Evolutionary conservation across 2,329 filamentous ascomycete species (phyloP), one percentile per base, ranked within the genome.

Genomic region (Talaromyces sp.): DNA sequence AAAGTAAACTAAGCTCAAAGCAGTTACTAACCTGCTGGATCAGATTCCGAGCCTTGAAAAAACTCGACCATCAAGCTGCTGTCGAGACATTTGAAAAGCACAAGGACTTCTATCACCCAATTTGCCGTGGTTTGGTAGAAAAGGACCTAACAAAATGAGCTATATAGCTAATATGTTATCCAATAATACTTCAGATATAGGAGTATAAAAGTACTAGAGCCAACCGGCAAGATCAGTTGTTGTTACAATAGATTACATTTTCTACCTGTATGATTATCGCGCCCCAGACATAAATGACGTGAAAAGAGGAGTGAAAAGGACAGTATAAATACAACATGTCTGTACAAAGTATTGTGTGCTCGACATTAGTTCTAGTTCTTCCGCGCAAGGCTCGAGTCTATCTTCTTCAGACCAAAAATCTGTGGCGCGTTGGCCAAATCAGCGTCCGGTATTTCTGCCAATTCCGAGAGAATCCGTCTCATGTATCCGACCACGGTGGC

Each of bases 81-180:
- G 76, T 94, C 59, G 81, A 87, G 73, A 96, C 93, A 0, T 97
- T 96, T 77, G 85, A 90, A 78, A 89, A 89, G 83, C 89, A 96
- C 74, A 90, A 85, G 76, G 88, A 92, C 65, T 98, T 98, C 72
- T 99, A 98, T 73, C 94, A 98, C 73, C 95, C 95, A 2, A 97
- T 98, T 68, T 97, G 93, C 74, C 85, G 86, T 64, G 85, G 82
- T 7, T 90, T 96, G 87, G 87, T 96, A 2, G 90, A 92, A 78
- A 97, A 96, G 82, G 90, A 96, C 75, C 76, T 83, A 68, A 81
- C 80, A 7, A 72, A 75, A 53, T 62, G 34, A 23, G 14, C 12
- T n/a, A 33, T 23, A 33, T n/a, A n/a, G 34, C 27, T 33, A 36
- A 12, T 23, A 27, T 36, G 12, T 36, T 12, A 36, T 36, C 33